These are phyloP conservation scores for Cynanchum wilfordii DNA, from an alignment of 257 asterid genomes.

Conservation along the genomic window DNA sequence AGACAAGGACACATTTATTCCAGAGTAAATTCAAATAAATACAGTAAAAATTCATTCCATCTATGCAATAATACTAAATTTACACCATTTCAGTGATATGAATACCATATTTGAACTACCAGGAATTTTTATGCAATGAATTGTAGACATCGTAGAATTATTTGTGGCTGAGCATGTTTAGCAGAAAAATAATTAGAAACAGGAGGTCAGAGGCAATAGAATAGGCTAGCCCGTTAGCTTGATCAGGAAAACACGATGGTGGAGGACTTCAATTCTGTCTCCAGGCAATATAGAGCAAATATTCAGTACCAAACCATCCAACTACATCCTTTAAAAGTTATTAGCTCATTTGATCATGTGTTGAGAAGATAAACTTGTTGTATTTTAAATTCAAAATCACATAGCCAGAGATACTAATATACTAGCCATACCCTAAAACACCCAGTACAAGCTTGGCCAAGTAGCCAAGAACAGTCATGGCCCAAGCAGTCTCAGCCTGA, in stretches of 20 bases:
- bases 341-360: not conserved
- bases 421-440: conserved; percentile 65
- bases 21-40: not conserved
- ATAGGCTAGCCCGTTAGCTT: not conserved
- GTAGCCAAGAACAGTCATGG: conserved; percentile 94
- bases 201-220: not conserved
- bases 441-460: conserved; percentile 86
- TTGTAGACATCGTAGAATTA: not conserved
- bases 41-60: not conserved
- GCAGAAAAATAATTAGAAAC: not conserved
- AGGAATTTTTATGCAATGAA: not conserved
- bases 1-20: not conserved
- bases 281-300: not conserved
- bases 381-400: not conserved
- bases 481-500: conserved; percentile 98
- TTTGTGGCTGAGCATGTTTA: not conserved
- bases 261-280: not conserved
- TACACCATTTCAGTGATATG: not conserved
- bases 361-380: not conserved
- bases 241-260: not conserved
- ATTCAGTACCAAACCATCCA: not conserved
- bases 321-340: not conserved
- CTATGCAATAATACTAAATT: not conserved
- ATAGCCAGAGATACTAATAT: not conserved
- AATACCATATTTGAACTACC: not conserved